Conservation (phyloP, 129 eudicot genomes). For the Erigeron canadensis region DNA sequence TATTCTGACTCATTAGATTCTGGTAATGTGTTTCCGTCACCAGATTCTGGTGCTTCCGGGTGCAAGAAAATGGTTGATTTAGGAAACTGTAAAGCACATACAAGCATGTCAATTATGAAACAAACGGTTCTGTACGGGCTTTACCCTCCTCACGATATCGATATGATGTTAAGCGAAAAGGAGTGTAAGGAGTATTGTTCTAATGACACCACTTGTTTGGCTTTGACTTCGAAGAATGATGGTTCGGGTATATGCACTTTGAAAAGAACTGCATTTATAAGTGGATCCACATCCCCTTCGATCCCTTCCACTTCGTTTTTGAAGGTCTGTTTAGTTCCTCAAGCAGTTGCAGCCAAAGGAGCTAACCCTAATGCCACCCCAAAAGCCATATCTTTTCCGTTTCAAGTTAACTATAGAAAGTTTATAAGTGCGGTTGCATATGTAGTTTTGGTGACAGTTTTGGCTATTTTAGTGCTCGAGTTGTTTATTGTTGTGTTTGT, state of each 20-base stretch:
- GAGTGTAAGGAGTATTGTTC: constrained; percentile 60
- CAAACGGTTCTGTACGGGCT: constrained; percentile 68
- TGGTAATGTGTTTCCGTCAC: constrained; percentile 23
- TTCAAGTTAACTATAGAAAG: constrained; percentile 29
- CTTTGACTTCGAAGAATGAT: constrained; percentile 71
- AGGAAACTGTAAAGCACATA: constrained; percentile 62
- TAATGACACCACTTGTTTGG: constrained; percentile 65
- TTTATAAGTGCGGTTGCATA: constrained; percentile 46
- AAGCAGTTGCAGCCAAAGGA: constrained; percentile 66
- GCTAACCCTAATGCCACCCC: constrained; percentile 37
- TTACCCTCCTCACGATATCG: constrained; percentile 67
- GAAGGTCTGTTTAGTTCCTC: constrained; percentile 71
- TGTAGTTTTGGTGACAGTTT: constrained; percentile 47
- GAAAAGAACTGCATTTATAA: constrained; percentile 65
- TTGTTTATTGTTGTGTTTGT: constrained; percentile 42
- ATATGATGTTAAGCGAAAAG: constrained; percentile 59
- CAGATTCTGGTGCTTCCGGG: constrained; percentile 38
- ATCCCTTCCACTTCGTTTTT: constrained; percentile 57
- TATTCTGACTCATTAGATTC: constrained; percentile 30
- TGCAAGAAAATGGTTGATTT: constrained; percentile 77
- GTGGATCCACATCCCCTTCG: constrained; percentile 61
- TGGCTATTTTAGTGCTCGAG: constrained; percentile 40
- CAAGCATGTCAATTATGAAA: constrained; percentile 59
- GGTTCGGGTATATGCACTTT: constrained; percentile 82
- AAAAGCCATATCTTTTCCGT: constrained; percentile 24